Percentiles rank a stretch among this genome's conserved stretches.
Conservation (phyloP, 1,284 basidiomycete species). For the Boletus semigastroideus region DNA sequence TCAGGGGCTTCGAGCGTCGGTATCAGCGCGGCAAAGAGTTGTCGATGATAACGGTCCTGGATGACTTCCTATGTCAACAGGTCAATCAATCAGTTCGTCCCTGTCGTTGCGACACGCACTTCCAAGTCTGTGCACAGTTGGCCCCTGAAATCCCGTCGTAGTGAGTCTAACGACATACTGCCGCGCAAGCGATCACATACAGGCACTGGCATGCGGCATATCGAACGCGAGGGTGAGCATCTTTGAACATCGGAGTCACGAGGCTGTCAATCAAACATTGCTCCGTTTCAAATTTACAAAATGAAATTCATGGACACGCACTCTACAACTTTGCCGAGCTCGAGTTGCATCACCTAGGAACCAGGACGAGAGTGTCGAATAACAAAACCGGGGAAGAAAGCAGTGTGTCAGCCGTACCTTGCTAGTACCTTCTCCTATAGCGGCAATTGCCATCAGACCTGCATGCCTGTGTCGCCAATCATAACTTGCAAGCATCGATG, state of each 20-base stretch:
- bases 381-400: background rate
- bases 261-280: constrained; percentile 43
- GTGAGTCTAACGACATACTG: background rate
- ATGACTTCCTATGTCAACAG: constrained; percentile 54
- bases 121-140: constrained; percentile 84
- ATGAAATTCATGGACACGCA: constrained; percentile 32
- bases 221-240: constrained; percentile 78
- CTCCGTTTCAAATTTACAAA: background rate
- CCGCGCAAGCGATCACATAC: constrained; percentile 38
- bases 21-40: constrained; percentile 69
- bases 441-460: constrained; percentile 77
- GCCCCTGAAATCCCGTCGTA: constrained; percentile 46
- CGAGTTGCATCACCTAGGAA: constrained; percentile 67
- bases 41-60: constrained; percentile 65
- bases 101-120: constrained; percentile 37
- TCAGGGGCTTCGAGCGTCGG: constrained; percentile 75
- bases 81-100: background rate
- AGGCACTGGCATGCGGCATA: constrained; percentile 87
- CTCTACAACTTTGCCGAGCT: constrained; percentile 75
- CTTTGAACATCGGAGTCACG: constrained; percentile 72
- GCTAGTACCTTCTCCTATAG: constrained; percentile 74
- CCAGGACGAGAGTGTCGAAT: background rate
- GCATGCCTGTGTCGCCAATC: constrained; percentile 84
- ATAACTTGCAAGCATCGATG: constrained; percentile 72
- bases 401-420: constrained; percentile 39